A percentile compares a stretch with the other conserved stretches of the same genome.
Conservation (phyloP, 2,329 filamentous ascomycete species). For the Aspergillus vadensis region DNA sequence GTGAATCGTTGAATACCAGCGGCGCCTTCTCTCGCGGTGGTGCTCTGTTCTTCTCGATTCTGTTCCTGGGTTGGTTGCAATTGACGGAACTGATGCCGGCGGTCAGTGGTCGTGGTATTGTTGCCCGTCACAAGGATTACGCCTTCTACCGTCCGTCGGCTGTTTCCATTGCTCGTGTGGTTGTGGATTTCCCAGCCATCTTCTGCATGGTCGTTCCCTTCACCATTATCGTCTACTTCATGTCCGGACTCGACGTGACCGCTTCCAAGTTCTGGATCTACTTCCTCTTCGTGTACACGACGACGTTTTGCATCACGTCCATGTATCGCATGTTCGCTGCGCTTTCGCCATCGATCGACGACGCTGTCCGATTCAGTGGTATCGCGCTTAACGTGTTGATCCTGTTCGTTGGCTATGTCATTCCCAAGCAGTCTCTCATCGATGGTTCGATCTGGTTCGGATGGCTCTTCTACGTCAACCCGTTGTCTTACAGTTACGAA, state of each 20-base stretch:
- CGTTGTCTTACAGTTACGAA: conserved; percentile 65
- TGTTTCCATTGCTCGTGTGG: conserved; percentile 61
- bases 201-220: conserved; percentile 62
- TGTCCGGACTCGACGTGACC: conserved; percentile 60
- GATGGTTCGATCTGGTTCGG: conserved; percentile 66
- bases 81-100: conserved; percentile 77
- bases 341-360: conserved; percentile 64
- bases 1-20: conserved; percentile 58
- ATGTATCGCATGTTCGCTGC: conserved; percentile 69
- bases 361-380: conserved; percentile 66
- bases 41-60: conserved; percentile 66
- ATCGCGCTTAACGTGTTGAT: conserved; percentile 62
- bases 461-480: conserved; percentile 61
- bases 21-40: conserved; percentile 67
- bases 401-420: conserved; percentile 68
- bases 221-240: conserved; percentile 66
- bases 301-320: conserved; percentile 63
- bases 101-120: conserved; percentile 70
- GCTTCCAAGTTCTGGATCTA: conserved; percentile 68
- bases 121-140: conserved; percentile 67
- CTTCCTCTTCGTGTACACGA: conserved; percentile 65
- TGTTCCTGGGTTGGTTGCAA: conserved; percentile 71
- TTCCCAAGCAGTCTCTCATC: conserved; percentile 64
- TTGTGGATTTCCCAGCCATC: conserved; percentile 65
- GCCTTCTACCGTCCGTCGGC: conserved; percentile 71